Conservation (phyloP, 176 grass and related monocot species). For the Saccharum officinarum region DNA sequence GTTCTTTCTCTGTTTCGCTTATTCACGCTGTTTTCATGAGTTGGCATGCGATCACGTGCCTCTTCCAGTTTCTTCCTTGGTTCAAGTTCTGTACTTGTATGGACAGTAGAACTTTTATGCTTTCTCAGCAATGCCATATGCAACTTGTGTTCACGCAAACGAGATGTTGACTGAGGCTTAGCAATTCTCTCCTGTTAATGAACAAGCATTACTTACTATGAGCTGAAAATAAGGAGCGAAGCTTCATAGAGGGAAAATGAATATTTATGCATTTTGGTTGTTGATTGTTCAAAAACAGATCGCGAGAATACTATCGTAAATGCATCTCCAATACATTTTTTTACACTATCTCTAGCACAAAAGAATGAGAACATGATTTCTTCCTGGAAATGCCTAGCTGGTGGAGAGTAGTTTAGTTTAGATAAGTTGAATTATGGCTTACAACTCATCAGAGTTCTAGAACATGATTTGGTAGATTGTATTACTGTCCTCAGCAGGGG, state of each 20-base stretch:
- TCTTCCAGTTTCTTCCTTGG: conserved; percentile 37
- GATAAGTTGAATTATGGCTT: background rate
- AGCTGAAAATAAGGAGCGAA: conserved; percentile 32
- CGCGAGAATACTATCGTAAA: background rate
- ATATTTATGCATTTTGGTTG: conserved; percentile 7
- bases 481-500: background rate
- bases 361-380: background rate
- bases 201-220: conserved; percentile 21
- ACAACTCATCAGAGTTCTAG: background rate
- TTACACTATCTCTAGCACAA: background rate
- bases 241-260: background rate
- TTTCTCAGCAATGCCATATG: conserved; percentile 44
- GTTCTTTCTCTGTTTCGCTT: conserved; percentile 12
- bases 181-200: conserved; percentile 51
- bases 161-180: conserved; percentile 40
- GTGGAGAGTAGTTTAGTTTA: background rate
- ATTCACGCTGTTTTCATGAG: conserved; percentile 35
- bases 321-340: background rate
- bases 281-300: background rate
- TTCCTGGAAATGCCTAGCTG: background rate
- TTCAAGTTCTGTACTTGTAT: conserved; percentile 28
- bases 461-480: background rate
- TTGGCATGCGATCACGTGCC: conserved; percentile 15
- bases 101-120: conserved; percentile 24
- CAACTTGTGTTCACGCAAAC: conserved; percentile 41